Conservation (phyloP, 495 filamentous ascomycete species). For the Tetracladium marchalianum region DNA sequence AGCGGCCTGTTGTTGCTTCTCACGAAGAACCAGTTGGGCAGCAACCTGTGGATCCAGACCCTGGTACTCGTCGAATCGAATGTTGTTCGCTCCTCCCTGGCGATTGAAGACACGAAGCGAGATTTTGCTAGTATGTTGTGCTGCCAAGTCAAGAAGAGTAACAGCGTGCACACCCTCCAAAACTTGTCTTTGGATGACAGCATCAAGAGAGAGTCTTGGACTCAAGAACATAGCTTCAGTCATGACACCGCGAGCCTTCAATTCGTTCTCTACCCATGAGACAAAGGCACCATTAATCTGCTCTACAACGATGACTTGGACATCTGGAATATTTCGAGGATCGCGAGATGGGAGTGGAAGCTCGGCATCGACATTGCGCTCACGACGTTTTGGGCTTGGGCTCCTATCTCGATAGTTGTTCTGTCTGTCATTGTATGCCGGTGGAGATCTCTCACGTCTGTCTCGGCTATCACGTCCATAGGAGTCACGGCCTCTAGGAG, state of each 20-base stretch:
- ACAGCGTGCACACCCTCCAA: slow-evolving; percentile 84
- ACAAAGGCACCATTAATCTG: slow-evolving; percentile 76
- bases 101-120: slow-evolving; percentile 80
- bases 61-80: slow-evolving; percentile 76
- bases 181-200: slow-evolving; percentile 75
- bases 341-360: slow-evolving; percentile 64
- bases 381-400: slow-evolving; percentile 49
- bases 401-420: slow-evolving; percentile 53
- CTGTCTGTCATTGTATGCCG: slow-evolving; percentile 41
- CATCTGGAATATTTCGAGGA: slow-evolving; percentile 75
- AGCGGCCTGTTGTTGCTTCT: slow-evolving; percentile 43
- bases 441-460: slow-evolving; percentile 54
- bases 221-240: slow-evolving; percentile 67
- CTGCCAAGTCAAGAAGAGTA: slow-evolving; percentile 55
- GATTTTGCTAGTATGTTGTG: slow-evolving; percentile 62
- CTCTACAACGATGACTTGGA: slow-evolving; percentile 76
- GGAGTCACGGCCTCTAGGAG: slow-evolving; percentile 28
- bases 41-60: slow-evolving; percentile 67
- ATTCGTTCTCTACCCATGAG: slow-evolving; percentile 66
- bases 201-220: slow-evolving; percentile 65
- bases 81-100: slow-evolving; percentile 53
- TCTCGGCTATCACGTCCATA: slow-evolving; percentile 27
- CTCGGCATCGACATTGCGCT: slow-evolving; percentile 46
- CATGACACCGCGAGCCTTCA: slow-evolving; percentile 58
- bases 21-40: slow-evolving; percentile 68